Evolutionary conservation across 169 alveolate genomes (phyloP), one percentile per base, ranked within the genome.

Genomic region (Plasmodium vivax): DNA sequence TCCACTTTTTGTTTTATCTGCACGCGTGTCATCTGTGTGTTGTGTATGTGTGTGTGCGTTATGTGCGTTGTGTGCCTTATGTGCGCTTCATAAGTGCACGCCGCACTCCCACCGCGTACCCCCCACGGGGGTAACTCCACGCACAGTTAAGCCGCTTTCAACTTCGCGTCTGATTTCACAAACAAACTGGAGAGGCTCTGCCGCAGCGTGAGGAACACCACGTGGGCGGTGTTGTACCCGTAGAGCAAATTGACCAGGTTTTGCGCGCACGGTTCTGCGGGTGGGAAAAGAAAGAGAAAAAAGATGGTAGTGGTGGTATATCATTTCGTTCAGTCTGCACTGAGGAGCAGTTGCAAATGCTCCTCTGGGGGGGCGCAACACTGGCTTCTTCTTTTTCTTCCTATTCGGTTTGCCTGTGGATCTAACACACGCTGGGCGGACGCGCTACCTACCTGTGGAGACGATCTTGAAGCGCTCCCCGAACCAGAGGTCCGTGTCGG

Each of bases 151-250:
- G 36, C 54, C 14, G 51, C 51, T 85, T 85, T 85, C 27, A 73
- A 32, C 23, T 85, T 56, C 6, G 8, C 34, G 45, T 45, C 36
- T 45, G 73, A 9, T 8, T 34, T 56, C 10, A 34, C n/a, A 56
- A 54, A 87, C 71, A 87, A 32, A 87, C 32, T 87, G 16, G 16
- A 19, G 27, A 75, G 14, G 38, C 56, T 74, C 5, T 87, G 82
- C 41, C 68, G 77, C 32, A 87, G 41, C 9, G 94, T 87, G 34
- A 58, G 16, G 43, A 87, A 51, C 56, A 87, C 80, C 10, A 87
- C 32, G 38, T 77, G 77, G 16, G 94, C 83, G 10, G 51, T 87
- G 82, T 87, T 87, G 74, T 87, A 87, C 1, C 87, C 87, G 30
- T 75, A 74, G 34, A 87, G 32, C 30, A 87, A 75, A 54, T 34